These are phyloP conservation scores for Cystofilobasidium bisporidii DNA, from an alignment of 768 basidiomycete species.

Conservation along the genomic window DNA sequence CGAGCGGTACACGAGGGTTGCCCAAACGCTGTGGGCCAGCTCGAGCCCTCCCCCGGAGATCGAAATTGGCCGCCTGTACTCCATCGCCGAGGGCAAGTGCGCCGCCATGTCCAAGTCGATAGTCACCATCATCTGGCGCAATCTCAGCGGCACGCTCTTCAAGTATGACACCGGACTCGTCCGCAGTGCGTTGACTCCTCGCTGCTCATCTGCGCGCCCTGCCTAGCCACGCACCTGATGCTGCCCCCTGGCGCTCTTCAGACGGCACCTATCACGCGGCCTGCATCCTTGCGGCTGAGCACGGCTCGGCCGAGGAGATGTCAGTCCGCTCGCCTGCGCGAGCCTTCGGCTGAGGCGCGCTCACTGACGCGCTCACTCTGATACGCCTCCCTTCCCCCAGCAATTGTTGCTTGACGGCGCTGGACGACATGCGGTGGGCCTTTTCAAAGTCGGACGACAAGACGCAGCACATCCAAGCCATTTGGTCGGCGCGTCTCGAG, in stretches of 20 bases:
- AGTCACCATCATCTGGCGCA: constrained; percentile 47
- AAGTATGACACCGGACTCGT: constrained; percentile 76
- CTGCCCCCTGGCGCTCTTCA: too few species aligned
- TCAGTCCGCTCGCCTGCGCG: neutral
- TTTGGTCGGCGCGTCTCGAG: constrained; percentile 12
- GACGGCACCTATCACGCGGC: constrained; percentile 87
- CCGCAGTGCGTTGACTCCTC: constrained; percentile 41
- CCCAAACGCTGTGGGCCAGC: too few species aligned
- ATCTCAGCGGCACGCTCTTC: constrained; percentile 56
- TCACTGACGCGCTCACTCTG: neutral
- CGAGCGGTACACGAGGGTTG: constrained; percentile 49
- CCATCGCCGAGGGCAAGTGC: constrained; percentile 46
- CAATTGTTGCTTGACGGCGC: constrained; percentile 21
- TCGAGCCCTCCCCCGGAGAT: constrained; percentile 31
- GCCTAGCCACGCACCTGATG: too few species aligned
- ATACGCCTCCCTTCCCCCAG: neutral
- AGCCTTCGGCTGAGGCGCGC: constrained; percentile 31
- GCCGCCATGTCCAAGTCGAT: constrained; percentile 46
- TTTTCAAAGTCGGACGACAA: constrained; percentile 20
- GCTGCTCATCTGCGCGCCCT: too few species aligned
- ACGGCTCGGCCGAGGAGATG: constrained; percentile 49
- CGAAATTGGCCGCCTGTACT: constrained; percentile 42
- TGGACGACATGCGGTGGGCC: constrained; percentile 26
- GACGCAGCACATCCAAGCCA: constrained; percentile 11
- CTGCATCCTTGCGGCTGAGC: constrained; percentile 56